Conservation (phyloP, 2,329 filamentous ascomycete genomes). For the Cylindrodendrum hubeiense region DNA sequence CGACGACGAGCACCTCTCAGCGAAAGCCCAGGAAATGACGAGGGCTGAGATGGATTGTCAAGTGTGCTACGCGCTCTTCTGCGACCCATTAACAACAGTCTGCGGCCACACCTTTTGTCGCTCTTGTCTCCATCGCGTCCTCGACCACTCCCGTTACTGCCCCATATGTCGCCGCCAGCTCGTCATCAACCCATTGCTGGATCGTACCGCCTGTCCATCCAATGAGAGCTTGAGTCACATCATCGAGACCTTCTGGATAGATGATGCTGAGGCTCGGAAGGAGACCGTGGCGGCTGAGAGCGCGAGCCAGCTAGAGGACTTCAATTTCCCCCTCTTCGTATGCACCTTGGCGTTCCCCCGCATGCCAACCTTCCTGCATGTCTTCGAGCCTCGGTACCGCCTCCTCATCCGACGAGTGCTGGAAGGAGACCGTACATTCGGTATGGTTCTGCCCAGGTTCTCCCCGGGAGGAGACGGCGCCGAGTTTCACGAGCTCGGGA, state of each 20-base stretch:
- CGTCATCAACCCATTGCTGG: conserved; percentile 59
- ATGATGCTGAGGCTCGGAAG: conserved; percentile 70
- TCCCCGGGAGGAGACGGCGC: conserved; percentile 48
- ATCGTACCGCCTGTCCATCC: conserved; percentile 56
- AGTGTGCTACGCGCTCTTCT: conserved; percentile 84
- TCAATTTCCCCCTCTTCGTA: conserved; percentile 80
- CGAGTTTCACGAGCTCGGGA: conserved; percentile 80
- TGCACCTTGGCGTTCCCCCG: conserved; percentile 85
- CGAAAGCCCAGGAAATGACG: conserved; percentile 70
- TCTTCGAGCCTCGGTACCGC: conserved; percentile 93
- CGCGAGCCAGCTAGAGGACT: conserved; percentile 65
- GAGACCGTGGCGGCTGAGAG: conserved; percentile 70
- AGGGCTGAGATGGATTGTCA: conserved; percentile 86
- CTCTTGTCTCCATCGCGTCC: conserved; percentile 78
- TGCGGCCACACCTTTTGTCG: conserved; percentile 94
- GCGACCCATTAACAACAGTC: conserved; percentile 85
- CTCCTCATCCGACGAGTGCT: conserved; percentile 88
- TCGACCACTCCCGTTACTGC: conserved; percentile 83
- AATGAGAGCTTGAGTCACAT: conserved; percentile 76
- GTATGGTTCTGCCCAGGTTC: conserved; percentile 83
- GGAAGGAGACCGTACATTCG: conserved; percentile 81
- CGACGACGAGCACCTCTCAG: conserved; percentile 50
- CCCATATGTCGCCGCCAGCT: conserved; percentile 82
- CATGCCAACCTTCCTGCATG: conserved; percentile 87
- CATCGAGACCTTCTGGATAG: conserved; percentile 76